Evolutionary conservation across 2,329 filamentous ascomycete species (phyloP), one percentile per base, ranked within the genome.

Genomic region (Neodidymelliopsis sp.): DNA sequence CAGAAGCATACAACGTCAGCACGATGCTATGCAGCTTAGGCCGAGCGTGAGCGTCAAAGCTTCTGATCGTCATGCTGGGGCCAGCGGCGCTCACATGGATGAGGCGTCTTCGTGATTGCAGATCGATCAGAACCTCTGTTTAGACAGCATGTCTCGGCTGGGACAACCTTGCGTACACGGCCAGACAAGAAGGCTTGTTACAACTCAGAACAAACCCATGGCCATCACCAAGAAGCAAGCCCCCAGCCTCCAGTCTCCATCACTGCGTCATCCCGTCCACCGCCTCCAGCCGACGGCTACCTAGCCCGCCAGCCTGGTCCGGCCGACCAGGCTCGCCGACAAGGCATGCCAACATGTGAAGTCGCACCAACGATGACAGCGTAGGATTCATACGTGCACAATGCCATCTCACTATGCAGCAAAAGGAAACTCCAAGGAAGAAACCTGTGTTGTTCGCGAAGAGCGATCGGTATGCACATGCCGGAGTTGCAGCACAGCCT

Each of bases 1-100:
- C 65, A 68, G 59, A 53, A 35, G 34, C 46, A 50, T 53, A 58
- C 60, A 55, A 57, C 63, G 57, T 65, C 58, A 65, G 64, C 61
- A 36, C 43, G 34, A 55, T 59, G 57, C 60, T 57, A 59, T 62
- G 56, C 57, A 52, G 48, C 48, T 42, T 49, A 50, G 28, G 36
- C 45, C 36, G 19, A 53, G 56, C 53, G 49, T 50, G 49, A 52
- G 55, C 56, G 59, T 63, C 65, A 53, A 62, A 60, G 56, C 60
- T 56, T 52, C 53, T 55, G 60, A 58, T 62, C 57, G 54, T 55
- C 59, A 60, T 58, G 54, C 62, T 56, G 49, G 61, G 49, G 39
- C 62, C 56, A 46, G 51, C 51, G 45, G 51, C 51, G 40, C 9
- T 40, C 47, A 47, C 51, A 45, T 43, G 43, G 49, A 46, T 19